Percentiles rank a stretch among this genome's conserved stretches.
phyloP scores from a whole-genome alignment of 176 grass and related monocot genomes.

The Echinochloa phyllopogon region DNA sequence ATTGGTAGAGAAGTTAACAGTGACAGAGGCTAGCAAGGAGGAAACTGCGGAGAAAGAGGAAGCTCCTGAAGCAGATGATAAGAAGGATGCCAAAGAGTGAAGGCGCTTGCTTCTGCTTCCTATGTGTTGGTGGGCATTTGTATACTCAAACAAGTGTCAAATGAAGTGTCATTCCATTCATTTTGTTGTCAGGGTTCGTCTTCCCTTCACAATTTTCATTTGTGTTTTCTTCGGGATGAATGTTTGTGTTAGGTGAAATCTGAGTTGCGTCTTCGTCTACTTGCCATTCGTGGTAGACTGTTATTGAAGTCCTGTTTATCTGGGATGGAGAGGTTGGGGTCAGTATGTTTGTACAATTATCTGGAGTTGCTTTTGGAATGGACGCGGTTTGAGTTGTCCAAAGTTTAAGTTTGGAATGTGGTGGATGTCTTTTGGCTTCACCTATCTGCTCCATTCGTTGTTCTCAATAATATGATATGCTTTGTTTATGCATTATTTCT shows the following conservation, averaged over 20 bases:
- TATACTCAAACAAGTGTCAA: conserved; percentile 24
- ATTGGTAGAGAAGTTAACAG: conserved; percentile 55
- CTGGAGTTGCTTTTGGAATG: conserved; percentile 47
- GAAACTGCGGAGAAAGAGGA: conserved; percentile 38
- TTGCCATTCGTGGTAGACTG: conserved; percentile 23
- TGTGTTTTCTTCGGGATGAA: conserved; percentile 32
- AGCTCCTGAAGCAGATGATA: conserved; percentile 27
- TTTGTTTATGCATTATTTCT: not conserved
- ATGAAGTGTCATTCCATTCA: conserved; percentile 38
- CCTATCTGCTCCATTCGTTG: not conserved
- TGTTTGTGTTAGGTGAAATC: conserved; percentile 36
- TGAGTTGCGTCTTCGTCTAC: not conserved
- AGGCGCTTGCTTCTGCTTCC: not conserved
- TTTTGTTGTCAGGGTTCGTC: conserved; percentile 39
- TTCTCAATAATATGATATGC: not conserved
- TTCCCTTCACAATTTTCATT: conserved; percentile 53
- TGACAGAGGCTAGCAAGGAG: conserved; percentile 42
- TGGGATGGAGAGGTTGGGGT: conserved; percentile 17
- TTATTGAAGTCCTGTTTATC: conserved; percentile 32
- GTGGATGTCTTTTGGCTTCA: not conserved
- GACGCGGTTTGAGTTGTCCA: conserved; percentile 8
- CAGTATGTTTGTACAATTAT: conserved; percentile 55
- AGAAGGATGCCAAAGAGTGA: conserved; percentile 52
- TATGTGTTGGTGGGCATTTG: conserved; percentile 11
- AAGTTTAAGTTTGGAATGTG: not conserved